Conservation (phyloP, 2,329 filamentous ascomycete species). For the Trichoderma citrinoviride region DNA sequence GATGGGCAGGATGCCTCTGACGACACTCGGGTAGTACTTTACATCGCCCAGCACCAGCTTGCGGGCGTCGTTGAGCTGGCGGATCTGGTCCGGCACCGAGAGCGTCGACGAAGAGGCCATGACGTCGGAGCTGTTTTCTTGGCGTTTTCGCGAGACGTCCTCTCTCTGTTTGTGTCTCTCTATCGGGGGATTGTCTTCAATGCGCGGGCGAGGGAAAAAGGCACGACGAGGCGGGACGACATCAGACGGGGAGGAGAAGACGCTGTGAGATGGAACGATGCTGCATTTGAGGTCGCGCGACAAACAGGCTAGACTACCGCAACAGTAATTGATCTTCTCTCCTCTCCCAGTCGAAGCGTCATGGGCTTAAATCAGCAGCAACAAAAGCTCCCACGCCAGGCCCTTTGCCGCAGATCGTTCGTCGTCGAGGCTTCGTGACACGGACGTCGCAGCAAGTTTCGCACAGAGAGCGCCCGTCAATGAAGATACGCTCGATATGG, state of each 20-base stretch:
- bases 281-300: slow-evolving; percentile 31
- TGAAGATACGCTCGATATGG: background rate
- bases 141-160: background rate
- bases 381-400: slow-evolving; percentile 24
- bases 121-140: slow-evolving; percentile 19
- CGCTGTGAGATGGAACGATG: slow-evolving; percentile 7
- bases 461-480: background rate
- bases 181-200: background rate
- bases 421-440: background rate
- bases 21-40: slow-evolving; percentile 85
- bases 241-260: slow-evolving; percentile 17
- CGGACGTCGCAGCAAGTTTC: slow-evolving; percentile 5
- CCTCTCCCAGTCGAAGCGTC: slow-evolving; percentile 25
- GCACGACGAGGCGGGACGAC: slow-evolving; percentile 7
- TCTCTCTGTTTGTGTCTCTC: no score
- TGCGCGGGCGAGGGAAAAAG: background rate
- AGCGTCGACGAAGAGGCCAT: slow-evolving; percentile 42
- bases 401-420: background rate
- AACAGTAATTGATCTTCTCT: slow-evolving; percentile 19
- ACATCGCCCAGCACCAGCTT: slow-evolving; percentile 85
- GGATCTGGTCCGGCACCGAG: slow-evolving; percentile 71
- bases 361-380: slow-evolving; percentile 26
- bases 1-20: slow-evolving; percentile 89
- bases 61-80: slow-evolving; percentile 85
- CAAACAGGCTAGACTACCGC: slow-evolving; percentile 31